Conservation (phyloP, 345 rosid species). For the Passiflora organensis region DNA sequence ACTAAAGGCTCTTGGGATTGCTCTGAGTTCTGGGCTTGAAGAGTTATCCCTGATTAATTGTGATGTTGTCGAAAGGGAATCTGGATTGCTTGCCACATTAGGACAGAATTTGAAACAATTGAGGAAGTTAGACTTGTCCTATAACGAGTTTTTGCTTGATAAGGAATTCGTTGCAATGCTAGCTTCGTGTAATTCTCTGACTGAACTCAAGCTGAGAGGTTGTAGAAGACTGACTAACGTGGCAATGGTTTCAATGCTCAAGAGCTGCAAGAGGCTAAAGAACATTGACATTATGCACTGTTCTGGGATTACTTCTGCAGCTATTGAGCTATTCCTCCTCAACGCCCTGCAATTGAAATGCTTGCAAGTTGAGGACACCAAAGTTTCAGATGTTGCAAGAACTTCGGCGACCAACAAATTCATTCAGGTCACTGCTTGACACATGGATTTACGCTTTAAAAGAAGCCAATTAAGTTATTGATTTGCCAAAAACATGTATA, state of each 20-base stretch:
- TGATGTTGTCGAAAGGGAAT: slow-evolving; percentile 64
- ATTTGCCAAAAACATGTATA: background rate
- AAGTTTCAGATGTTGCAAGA: slow-evolving; percentile 45
- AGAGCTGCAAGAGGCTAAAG: slow-evolving; percentile 47
- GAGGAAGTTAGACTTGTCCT: slow-evolving; percentile 58
- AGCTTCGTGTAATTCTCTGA: slow-evolving; percentile 48
- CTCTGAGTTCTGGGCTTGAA: slow-evolving; percentile 44
- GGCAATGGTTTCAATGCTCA: slow-evolving; percentile 40
- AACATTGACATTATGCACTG: slow-evolving; percentile 51
- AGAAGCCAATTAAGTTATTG: background rate
- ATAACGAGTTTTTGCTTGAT: slow-evolving; percentile 58
- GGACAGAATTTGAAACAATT: slow-evolving; percentile 62
- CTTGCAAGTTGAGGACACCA: slow-evolving; percentile 55
- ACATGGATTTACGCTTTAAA: slow-evolving; percentile 2
- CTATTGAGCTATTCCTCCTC: slow-evolving; percentile 45
- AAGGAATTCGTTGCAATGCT: slow-evolving; percentile 69
- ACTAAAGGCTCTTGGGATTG: slow-evolving; percentile 47
- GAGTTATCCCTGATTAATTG: slow-evolving; percentile 67
- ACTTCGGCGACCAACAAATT: slow-evolving; percentile 35
- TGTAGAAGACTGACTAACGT: slow-evolving; percentile 46
- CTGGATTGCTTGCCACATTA: slow-evolving; percentile 65
- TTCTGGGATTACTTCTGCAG: slow-evolving; percentile 33
- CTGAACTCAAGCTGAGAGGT: slow-evolving; percentile 60
- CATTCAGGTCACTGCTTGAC: slow-evolving; percentile 38
- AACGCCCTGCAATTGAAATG: slow-evolving; percentile 41